A percentile compares a stretch with the other conserved stretches of the same genome.
These are phyloP conservation scores for Orychophragmus violaceus DNA, from an alignment of 345 rosid species.

Conservation along the genomic window DNA sequence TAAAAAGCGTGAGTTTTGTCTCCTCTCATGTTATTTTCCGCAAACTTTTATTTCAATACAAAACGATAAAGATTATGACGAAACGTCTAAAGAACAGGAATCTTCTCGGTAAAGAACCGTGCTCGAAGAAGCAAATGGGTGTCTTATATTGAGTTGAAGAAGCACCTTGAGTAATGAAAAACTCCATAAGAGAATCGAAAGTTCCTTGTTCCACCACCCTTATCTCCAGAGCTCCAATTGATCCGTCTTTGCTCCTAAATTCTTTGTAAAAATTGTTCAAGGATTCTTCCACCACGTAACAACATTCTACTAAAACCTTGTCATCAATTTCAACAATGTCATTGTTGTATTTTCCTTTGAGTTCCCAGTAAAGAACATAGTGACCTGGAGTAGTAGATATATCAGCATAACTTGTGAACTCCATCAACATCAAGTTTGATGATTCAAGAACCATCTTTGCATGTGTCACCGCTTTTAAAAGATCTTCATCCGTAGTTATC, in stretches of 20 bases:
- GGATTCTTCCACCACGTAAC: conserved; percentile 45
- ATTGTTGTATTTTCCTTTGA: conserved; percentile 29
- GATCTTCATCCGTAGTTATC: conserved; percentile 61
- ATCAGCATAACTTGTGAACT: conserved; percentile 54
- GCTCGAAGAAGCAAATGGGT: conserved; percentile 44
- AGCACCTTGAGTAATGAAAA: conserved; percentile 52
- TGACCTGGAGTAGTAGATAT: conserved; percentile 48
- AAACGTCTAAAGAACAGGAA: not conserved
- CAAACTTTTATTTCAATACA: not conserved
- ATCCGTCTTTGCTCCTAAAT: conserved; percentile 33
- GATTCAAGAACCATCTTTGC: conserved; percentile 45
- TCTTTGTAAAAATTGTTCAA: conserved; percentile 47
- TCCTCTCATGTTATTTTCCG: not conserved
- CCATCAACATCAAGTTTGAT: conserved; percentile 37
- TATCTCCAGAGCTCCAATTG: conserved; percentile 56
- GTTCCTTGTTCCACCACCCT: conserved; percentile 54
- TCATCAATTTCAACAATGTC: conserved; percentile 27
- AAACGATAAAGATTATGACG: not conserved
- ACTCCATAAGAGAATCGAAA: conserved; percentile 65
- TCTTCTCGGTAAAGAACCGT: not conserved
- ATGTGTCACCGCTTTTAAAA: conserved; percentile 43
- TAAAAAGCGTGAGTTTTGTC: not conserved
- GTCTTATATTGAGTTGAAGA: conserved; percentile 68
- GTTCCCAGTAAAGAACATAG: conserved; percentile 60
- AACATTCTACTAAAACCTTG: conserved; percentile 48